Percentiles rank a stretch among this genome's conserved stretches.
These are phyloP conservation scores for Phallus indusiatus DNA, from an alignment of 768 basidiomycete genomes.

Conservation along the genomic window DNA sequence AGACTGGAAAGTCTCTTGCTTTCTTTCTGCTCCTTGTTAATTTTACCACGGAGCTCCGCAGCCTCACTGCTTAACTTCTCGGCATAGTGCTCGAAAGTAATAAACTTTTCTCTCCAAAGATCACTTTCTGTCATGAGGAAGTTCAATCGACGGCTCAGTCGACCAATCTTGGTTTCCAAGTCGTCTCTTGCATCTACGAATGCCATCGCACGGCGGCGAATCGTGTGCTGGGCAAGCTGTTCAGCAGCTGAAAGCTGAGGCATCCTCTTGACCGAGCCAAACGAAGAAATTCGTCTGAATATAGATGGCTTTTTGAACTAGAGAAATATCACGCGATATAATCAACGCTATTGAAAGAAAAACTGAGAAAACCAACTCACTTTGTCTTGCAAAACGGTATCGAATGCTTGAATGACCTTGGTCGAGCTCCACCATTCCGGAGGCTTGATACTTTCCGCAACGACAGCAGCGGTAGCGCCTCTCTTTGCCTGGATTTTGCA, in stretches of 20 bases:
- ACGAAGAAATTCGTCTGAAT: conserved; percentile 72
- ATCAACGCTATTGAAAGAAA: conserved; percentile 1
- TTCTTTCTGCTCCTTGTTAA: conserved; percentile 86
- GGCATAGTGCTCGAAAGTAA: conserved; percentile 89
- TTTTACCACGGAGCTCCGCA: conserved; percentile 73
- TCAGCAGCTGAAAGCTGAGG: conserved; percentile 73
- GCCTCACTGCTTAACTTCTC: conserved; percentile 86
- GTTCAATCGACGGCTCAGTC: conserved; percentile 74
- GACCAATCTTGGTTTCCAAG: conserved; percentile 87
- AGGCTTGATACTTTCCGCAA: conserved; percentile 82
- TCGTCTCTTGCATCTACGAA: conserved; percentile 93
- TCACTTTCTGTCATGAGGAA: conserved; percentile 89
- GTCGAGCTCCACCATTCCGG: conserved; percentile 95
- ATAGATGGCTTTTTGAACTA: conserved; percentile 86
- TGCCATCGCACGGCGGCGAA: conserved; percentile 87
- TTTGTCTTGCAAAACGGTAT: conserved; percentile 77
- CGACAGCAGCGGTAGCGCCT: conserved; percentile 61
- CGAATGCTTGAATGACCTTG: conserved; percentile 84
- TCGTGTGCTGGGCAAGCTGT: conserved; percentile 77
- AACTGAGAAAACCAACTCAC: conserved; percentile 27
- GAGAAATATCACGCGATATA: not conserved
- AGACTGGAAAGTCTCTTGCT: conserved; percentile 76
- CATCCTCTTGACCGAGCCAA: conserved; percentile 58
- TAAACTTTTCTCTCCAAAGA: conserved; percentile 88
- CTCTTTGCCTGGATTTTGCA: conserved; percentile 86